Conservation (phyloP, 78 protist genomes). For the Dictyostelium intermedium region DNA sequence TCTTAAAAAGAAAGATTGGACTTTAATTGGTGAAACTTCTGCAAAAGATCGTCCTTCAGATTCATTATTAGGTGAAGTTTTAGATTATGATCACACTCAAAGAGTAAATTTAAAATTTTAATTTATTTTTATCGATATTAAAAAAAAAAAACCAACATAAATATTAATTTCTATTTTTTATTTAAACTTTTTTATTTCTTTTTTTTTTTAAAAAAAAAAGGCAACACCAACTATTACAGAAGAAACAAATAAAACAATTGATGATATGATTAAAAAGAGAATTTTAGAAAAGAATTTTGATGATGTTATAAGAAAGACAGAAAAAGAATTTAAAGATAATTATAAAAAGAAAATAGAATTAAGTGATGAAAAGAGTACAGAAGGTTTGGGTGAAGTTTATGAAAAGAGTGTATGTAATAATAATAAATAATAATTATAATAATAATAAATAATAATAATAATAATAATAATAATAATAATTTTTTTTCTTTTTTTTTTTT, state of each 20-base stretch:
- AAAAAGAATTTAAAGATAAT: conserved; percentile 51
- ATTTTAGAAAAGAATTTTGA: conserved; percentile 65
- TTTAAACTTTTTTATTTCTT: neutral
- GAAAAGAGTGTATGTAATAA: conserved; percentile 36
- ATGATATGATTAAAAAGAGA: conserved; percentile 77
- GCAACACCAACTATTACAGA: conserved; percentile 64
- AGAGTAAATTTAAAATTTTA: neutral
- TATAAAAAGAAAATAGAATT: conserved; percentile 52
- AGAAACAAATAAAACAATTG: conserved; percentile 50
- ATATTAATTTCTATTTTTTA: neutral
- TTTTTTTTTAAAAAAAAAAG: neutral
- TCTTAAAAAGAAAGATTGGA: conserved; percentile 67
- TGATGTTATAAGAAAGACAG: conserved; percentile 81
- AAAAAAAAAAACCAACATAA: neutral
- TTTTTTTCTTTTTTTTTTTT: neutral
- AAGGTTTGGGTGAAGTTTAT: conserved; percentile 65
- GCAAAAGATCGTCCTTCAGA: conserved; percentile 78
- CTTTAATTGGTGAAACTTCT: conserved; percentile 58
- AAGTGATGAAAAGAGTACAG: conserved; percentile 57
- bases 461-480: neutral
- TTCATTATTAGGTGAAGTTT: conserved; percentile 44
- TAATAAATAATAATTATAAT: neutral
- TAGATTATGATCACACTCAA: conserved; percentile 83
- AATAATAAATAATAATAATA: neutral
- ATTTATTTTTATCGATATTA: neutral